Percentiles rank a stretch among this genome's conserved stretches.
Evolutionary conservation across 176 grass and related monocot species (phyloP).

Genomic region (Secale cereale): DNA sequence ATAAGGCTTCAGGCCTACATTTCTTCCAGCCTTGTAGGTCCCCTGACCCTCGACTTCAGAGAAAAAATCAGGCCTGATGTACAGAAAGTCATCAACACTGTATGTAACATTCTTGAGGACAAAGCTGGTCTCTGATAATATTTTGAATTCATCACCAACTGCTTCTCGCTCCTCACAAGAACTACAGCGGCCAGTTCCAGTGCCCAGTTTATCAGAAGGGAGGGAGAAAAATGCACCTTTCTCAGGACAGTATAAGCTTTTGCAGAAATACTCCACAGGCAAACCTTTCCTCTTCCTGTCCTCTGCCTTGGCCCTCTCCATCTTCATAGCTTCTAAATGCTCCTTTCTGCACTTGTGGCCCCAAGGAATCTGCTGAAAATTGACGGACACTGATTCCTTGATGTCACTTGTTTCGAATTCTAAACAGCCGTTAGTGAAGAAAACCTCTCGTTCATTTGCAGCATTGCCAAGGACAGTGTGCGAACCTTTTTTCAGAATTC

Average conservation of each 20-base stretch:
- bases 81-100: slow-evolving; percentile 58
- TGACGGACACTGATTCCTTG: slow-evolving; percentile 50
- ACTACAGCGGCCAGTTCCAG: slow-evolving; percentile 57
- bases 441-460: slow-evolving; percentile 68
- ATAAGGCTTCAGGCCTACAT: slow-evolving; percentile 70
- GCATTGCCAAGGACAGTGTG: slow-evolving; percentile 78
- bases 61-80: slow-evolving; percentile 67
- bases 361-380: slow-evolving; percentile 41
- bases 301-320: slow-evolving; percentile 48
- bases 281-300: slow-evolving; percentile 59
- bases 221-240: slow-evolving; percentile 66
- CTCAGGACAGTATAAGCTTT: slow-evolving; percentile 67
- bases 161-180: slow-evolving; percentile 46
- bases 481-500: slow-evolving; percentile 44
- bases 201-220: slow-evolving; percentile 41
- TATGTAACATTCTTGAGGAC: slow-evolving; percentile 48
- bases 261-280: slow-evolving; percentile 54
- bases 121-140: slow-evolving; percentile 55
- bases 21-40: slow-evolving; percentile 70
- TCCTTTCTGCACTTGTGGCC: slow-evolving; percentile 53
- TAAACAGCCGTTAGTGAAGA: slow-evolving; percentile 56
- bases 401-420: slow-evolving; percentile 57
- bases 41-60: slow-evolving; percentile 33
- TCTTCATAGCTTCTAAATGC: slow-evolving; percentile 32
- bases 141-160: slow-evolving; percentile 35